Conservation (phyloP, 371 early-diverging fungal genomes). For the Encephalitozoon intestinalis region DNA sequence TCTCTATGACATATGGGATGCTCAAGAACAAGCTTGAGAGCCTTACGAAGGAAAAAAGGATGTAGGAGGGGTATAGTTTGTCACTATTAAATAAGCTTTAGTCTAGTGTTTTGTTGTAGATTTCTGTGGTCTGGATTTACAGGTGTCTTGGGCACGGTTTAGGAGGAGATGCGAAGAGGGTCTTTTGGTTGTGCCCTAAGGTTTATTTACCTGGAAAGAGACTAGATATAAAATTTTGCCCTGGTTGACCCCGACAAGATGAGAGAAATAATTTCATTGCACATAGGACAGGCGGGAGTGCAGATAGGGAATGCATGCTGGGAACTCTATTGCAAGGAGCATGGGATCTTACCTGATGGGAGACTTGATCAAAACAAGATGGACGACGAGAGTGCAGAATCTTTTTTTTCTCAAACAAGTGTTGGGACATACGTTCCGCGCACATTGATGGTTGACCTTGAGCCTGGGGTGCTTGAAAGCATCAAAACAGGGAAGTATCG, state of each 20-base stretch:
- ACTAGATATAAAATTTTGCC: conserved; percentile 14
- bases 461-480: conserved; percentile 89
- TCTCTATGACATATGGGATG: conserved; percentile 12
- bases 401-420: conserved; percentile 85
- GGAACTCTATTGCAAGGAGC: conserved; percentile 92
- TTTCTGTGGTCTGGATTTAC: neutral
- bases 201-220: neutral
- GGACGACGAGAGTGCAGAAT: conserved; percentile 74
- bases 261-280: conserved; percentile 93
- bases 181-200: neutral
- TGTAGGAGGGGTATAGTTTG: neutral
- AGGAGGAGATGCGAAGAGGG: neutral
- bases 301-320: conserved; percentile 99
- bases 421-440: conserved; percentile 95
- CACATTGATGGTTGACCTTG: conserved; percentile 89
- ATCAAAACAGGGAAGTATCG: conserved; percentile 86
- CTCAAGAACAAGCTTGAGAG: conserved; percentile 18
- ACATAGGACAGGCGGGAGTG: conserved; percentile 94
- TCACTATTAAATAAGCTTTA: neutral
- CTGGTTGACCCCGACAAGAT: conserved; percentile 62
- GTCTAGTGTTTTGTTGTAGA: neutral
- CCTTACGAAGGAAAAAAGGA: conserved; percentile 8
- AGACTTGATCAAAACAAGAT: conserved; percentile 59
- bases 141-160: no score
- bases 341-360: conserved; percentile 91